Percentiles rank a stretch among this genome's conserved stretches.
These are phyloP conservation scores for Stentor coeruleus DNA, from an alignment of 73 alveolate genomes.

Conservation along the genomic window DNA sequence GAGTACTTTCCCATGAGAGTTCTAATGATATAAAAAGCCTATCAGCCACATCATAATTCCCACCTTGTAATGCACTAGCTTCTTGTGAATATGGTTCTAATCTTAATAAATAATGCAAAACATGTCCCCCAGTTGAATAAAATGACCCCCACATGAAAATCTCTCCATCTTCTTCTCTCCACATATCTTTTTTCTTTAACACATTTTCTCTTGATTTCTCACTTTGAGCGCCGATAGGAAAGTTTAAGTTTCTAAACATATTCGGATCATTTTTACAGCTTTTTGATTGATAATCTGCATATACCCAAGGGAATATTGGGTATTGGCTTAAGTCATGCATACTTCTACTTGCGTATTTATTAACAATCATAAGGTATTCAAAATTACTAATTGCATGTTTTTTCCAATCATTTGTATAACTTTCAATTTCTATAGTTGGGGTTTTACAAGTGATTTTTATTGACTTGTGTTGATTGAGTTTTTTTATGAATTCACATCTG, in stretches of 20 bases:
- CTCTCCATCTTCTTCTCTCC: background rate
- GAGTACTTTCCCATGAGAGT: slow-evolving; percentile 59
- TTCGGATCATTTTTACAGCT: slow-evolving; percentile 58
- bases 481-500: slow-evolving; percentile 22
- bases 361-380: slow-evolving; percentile 86
- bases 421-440: slow-evolving; percentile 32
- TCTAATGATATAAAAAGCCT: slow-evolving; percentile 71
- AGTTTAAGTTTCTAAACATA: slow-evolving; percentile 60
- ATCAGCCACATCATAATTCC: slow-evolving; percentile 80
- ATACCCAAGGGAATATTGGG: slow-evolving; percentile 98
- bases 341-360: slow-evolving; percentile 83
- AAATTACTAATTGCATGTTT: slow-evolving; percentile 84
- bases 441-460: slow-evolving; percentile 11
- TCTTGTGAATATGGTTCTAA: slow-evolving; percentile 76
- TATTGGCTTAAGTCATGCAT: slow-evolving; percentile 89
- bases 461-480: background rate
- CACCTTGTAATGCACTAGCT: slow-evolving; percentile 68
- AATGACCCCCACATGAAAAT: slow-evolving; percentile 56
- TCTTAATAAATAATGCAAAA: slow-evolving; percentile 74
- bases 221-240: slow-evolving; percentile 86
- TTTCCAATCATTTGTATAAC: slow-evolving; percentile 19
- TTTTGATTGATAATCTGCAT: slow-evolving; percentile 63
- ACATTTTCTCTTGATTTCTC: slow-evolving; percentile 55
- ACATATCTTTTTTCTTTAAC: slow-evolving; percentile 11
- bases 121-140: slow-evolving; percentile 68